phyloP scores from a whole-genome alignment of 371 early-diverging fungal genomes.

The Mortierella sp. region DNA sequence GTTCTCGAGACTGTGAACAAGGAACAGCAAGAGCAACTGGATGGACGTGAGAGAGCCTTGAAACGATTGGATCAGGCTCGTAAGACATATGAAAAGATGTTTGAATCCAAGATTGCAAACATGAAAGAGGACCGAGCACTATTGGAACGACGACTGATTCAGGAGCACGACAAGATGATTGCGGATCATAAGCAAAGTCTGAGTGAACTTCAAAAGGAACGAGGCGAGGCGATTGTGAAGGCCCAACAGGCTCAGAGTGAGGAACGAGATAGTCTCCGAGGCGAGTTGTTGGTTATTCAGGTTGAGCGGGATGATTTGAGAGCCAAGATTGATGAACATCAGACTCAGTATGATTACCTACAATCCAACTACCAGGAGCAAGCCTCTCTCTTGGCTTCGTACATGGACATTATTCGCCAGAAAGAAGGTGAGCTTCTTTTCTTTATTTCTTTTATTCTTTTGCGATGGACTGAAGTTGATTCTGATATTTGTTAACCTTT shows the following conservation, averaged over 20 bases:
- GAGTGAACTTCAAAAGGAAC: constrained; percentile 4
- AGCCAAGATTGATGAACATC: not conserved
- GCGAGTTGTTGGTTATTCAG: not conserved
- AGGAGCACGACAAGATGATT: constrained; percentile 10
- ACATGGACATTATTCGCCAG: constrained; percentile 16
- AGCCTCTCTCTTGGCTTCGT: constrained; percentile 7
- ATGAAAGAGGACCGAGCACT: constrained; percentile 27
- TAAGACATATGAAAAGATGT: constrained; percentile 26
- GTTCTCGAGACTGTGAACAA: constrained; percentile 4
- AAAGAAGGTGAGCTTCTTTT: constrained; percentile 17
- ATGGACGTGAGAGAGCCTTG: constrained; percentile 30
- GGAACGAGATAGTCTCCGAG: not conserved
- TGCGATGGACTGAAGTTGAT: too few species aligned
- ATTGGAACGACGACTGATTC: constrained; percentile 9
- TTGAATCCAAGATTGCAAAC: constrained; percentile 30
- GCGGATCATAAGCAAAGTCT: constrained; percentile 7
- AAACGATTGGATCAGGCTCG: constrained; percentile 27
- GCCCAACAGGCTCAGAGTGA: not conserved
- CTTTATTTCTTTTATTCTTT: too few species aligned
- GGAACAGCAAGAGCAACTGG: constrained; percentile 31
- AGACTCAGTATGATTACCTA: not conserved
- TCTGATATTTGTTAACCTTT: too few species aligned
- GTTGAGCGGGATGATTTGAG: not conserved
- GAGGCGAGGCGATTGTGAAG: not conserved
- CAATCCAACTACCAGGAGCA: constrained; percentile 10